Evolutionary conservation across 345 rosid genomes (phyloP).

Genomic region (Toxicodendron radicans): DNA sequence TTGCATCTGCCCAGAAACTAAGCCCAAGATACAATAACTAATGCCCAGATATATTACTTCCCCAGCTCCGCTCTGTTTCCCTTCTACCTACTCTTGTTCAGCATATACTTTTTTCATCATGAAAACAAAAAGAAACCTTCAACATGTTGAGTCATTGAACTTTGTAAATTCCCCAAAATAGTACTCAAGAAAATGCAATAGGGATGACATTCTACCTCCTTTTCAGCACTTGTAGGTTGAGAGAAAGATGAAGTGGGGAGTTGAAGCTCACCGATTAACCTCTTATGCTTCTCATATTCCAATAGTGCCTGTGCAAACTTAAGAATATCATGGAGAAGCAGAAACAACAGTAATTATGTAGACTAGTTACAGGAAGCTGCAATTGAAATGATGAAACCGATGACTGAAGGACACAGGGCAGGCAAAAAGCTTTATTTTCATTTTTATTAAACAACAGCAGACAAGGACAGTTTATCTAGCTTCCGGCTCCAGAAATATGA

Average conservation of each 20-base stretch:
- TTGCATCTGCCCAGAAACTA: neutral
- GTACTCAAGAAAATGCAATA: conserved; percentile 6
- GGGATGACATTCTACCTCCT: conserved; percentile 57
- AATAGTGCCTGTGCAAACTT: conserved; percentile 61
- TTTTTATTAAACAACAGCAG: neutral
- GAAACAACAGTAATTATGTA: conserved; percentile 9
- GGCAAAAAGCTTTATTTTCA: conserved; percentile 3
- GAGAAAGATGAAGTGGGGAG: conserved; percentile 59
- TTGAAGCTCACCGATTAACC: conserved; percentile 68
- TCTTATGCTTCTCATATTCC: conserved; percentile 80
- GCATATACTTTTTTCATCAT: neutral
- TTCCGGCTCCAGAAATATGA: neutral
- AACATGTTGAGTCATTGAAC: neutral
- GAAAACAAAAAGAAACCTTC: neutral
- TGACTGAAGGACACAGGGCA: neutral
- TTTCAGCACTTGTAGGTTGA: conserved; percentile 56
- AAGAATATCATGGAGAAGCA: conserved; percentile 25
- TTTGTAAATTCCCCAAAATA: neutral
- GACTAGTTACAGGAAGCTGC: neutral
- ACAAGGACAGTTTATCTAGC: neutral
- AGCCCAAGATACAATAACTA: neutral
- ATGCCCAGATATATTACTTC: neutral
- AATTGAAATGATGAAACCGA: neutral
- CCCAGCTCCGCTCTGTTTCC: neutral
- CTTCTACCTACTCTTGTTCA: neutral